Evolutionary conservation across 495 filamentous ascomycete species (phyloP).

Genomic region (Talaromyces thailandensis): DNA sequence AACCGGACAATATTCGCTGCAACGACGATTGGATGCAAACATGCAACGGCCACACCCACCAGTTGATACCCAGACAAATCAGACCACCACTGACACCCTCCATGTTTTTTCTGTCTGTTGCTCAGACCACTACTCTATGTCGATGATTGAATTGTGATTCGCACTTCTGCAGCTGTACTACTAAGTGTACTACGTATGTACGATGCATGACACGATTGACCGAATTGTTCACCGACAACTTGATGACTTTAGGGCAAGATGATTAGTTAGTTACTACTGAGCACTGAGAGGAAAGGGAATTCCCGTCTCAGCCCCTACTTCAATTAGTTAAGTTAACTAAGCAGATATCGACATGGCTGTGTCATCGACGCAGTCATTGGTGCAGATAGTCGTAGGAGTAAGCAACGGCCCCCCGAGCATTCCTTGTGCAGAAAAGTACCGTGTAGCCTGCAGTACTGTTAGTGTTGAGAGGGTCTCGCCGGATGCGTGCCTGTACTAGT

Average conservation of each 20-base stretch:
- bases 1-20: not conserved
- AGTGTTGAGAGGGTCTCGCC: not conserved
- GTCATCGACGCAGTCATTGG: not conserved
- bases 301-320: not conserved
- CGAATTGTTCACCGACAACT: not conserved
- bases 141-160: not conserved
- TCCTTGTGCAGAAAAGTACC: not conserved
- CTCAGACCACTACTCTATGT: not conserved
- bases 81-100: slow-evolving; percentile 1
- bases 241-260: not conserved
- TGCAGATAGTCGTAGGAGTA: not conserved
- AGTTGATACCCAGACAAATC: no score
- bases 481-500: not conserved
- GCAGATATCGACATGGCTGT: not conserved
- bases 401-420: not conserved
- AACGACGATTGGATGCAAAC: not conserved
- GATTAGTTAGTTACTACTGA: no score
- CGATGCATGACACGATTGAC: not conserved
- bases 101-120: not conserved
- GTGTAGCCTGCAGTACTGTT: not conserved
- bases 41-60: not conserved
- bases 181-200: not conserved
- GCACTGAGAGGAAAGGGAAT: not conserved
- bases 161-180: not conserved
- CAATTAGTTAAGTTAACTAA: no score